Evolutionary conservation across 192 early-diverging fungal genomes (phyloP).

Genomic region (Irineochytrium annulatum): DNA sequence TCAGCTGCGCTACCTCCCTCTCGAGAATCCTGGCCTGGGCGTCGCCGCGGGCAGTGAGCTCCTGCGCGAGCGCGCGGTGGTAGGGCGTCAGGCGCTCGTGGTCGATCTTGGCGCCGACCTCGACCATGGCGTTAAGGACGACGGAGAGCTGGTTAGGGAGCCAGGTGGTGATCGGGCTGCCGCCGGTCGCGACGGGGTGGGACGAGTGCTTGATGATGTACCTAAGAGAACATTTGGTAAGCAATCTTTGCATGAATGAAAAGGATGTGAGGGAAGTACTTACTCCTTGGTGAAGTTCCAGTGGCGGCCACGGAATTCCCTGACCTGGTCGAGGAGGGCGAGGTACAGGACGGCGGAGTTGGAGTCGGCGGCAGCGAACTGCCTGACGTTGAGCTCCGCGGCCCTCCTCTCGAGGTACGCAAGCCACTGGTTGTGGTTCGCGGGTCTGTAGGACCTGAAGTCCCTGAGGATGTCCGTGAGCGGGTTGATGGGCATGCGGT

Average conservation of each 20-base stretch:
- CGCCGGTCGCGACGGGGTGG: slow-evolving; percentile 73
- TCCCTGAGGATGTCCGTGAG: slow-evolving; percentile 72
- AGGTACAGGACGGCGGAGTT: slow-evolving; percentile 69
- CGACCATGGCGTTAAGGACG: slow-evolving; percentile 55
- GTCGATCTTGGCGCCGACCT: slow-evolving; percentile 48
- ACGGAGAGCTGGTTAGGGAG: slow-evolving; percentile 68
- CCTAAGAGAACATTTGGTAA: background rate
- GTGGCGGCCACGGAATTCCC: slow-evolving; percentile 80
- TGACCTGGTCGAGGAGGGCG: slow-evolving; percentile 75
- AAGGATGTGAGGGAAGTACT: background rate
- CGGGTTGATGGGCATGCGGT: slow-evolving; percentile 73
- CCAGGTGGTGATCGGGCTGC: slow-evolving; percentile 61
- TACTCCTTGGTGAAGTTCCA: slow-evolving; percentile 83
- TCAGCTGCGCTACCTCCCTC: slow-evolving; percentile 59
- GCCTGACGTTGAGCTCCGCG: slow-evolving; percentile 18
- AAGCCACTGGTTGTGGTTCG: slow-evolving; percentile 75
- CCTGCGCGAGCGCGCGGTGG: slow-evolving; percentile 59
- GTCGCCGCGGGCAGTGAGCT: slow-evolving; percentile 50
- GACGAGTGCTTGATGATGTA: slow-evolving; percentile 75
- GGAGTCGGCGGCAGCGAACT: slow-evolving; percentile 33
- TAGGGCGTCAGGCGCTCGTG: slow-evolving; percentile 49
- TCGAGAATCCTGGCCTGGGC: slow-evolving; percentile 63
- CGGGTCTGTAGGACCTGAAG: slow-evolving; percentile 73
- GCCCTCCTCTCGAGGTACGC: slow-evolving; percentile 55
- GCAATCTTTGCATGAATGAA: background rate